Base-by-base conservation (phyloP, 805 yeast species). In the Ogataea philodendri region DNA sequence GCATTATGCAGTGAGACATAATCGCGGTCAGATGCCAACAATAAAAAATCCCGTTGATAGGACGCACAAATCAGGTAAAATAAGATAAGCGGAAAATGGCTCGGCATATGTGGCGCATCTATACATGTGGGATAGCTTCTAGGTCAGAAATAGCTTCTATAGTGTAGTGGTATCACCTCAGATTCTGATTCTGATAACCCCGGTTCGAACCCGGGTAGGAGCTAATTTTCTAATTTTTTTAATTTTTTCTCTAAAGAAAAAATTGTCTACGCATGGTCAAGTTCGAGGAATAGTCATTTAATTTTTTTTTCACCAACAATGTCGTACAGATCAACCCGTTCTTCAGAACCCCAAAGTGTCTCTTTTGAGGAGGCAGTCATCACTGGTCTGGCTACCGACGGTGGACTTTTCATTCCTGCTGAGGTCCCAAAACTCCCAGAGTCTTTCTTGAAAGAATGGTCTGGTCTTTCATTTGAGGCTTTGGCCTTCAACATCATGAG, bases 381-480 rank as follows among this genome's bases (percentile, higher is more conserved):
- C 62, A 83, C 84, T 39, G 99, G 99, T 34, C 72, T 93, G 54
- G 97, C 97, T 35, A 78, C 84, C 30, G 99, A 94, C 59, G 98
- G 98, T 48, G 99, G 99, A 25, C 74, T 93, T 25, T 93, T 86
- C 62, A 72, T 93, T 37, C 99, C 98, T 29, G 74, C 93, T 10
- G 68, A 59, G 30, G 84, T 89, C 49, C 96, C 97, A 39, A 60
- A 70, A 44, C 70, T 84, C 19, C 61, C 53, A 22, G 57, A 44
- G 68, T 74, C 73, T 40, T 73, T 83, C 45, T 62, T 81, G 36
- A 55, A 65, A 23, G 63, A 69, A 44, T 90, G 97, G 97, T 65
- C 74, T 36, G 72, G 81, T 40, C 67, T 84, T 39, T 66, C 83
- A 15, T 93, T 93, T 65, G 80, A 82, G 59, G 90, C 90, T 43